Evolutionary conservation across 1,284 basidiomycete genomes (phyloP).

Genomic region (Boletus holoroseus): DNA sequence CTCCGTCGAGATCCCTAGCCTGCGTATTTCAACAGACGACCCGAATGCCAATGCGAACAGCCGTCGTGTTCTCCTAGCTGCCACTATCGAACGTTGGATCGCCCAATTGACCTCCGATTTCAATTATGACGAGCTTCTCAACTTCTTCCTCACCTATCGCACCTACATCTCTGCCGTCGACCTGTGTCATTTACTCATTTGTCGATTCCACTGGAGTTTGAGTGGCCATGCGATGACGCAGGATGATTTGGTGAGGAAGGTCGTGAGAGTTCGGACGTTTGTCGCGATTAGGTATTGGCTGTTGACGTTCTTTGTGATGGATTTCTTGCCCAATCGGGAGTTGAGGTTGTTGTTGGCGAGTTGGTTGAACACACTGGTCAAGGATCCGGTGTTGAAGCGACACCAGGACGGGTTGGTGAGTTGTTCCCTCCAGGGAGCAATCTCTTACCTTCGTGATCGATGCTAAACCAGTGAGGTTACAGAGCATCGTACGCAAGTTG

Average conservation of each 20-base stretch:
- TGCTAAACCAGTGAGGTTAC: constrained; percentile 10
- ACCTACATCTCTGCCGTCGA: constrained; percentile 74
- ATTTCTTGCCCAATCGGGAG: constrained; percentile 78
- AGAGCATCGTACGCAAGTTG: constrained; percentile 75
- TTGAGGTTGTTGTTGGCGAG: constrained; percentile 63
- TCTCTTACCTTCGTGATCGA: not conserved
- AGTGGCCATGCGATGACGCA: constrained; percentile 47
- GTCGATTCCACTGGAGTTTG: constrained; percentile 83
- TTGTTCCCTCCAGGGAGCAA: constrained; percentile 8
- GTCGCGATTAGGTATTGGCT: constrained; percentile 84
- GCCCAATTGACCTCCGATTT: constrained; percentile 81
- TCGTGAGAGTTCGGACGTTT: constrained; percentile 81
- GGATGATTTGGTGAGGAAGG: constrained; percentile 63
- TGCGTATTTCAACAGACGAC: constrained; percentile 27
- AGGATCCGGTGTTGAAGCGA: constrained; percentile 60
- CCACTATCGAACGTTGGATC: constrained; percentile 86
- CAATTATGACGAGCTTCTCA: constrained; percentile 75
- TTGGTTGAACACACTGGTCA: constrained; percentile 74
- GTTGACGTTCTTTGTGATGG: constrained; percentile 79
- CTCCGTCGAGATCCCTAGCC: constrained; percentile 32
- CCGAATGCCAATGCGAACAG: constrained; percentile 16
- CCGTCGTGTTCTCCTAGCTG: constrained; percentile 65
- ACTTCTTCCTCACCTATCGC: constrained; percentile 85
- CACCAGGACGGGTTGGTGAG: constrained; percentile 67
- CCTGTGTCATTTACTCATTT: constrained; percentile 72